Conservation (phyloP, 305 asterid genomes). For the Galium porrigens region DNA sequence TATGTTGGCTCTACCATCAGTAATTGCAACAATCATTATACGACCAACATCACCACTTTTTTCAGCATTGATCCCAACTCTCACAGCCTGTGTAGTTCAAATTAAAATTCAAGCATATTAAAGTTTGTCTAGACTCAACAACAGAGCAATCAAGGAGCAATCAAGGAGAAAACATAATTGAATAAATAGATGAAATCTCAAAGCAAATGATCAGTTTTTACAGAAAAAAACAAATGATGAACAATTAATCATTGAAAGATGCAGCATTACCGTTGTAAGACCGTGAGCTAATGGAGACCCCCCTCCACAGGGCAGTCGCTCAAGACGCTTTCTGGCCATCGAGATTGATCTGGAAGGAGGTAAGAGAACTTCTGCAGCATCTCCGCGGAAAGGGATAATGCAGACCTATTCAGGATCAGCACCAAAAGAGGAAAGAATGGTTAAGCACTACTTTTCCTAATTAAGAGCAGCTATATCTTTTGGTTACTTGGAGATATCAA, state of each 20-base stretch:
- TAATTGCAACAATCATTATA: slow-evolving; percentile 86
- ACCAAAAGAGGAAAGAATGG: neutral
- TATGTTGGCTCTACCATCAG: slow-evolving; percentile 96
- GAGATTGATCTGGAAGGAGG: slow-evolving; percentile 98
- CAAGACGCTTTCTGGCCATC: slow-evolving; percentile 97
- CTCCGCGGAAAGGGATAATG: slow-evolving; percentile 97
- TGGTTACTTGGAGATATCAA: neutral
- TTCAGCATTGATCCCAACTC: slow-evolving; percentile 96
- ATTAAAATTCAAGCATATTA: neutral
- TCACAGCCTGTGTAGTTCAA: slow-evolving; percentile 52
- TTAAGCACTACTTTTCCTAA: neutral
- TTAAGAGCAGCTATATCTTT: neutral
- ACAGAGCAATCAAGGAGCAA: neutral
- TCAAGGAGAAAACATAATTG: neutral
- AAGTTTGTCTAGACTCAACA: neutral
- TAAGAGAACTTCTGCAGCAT: slow-evolving; percentile 90
- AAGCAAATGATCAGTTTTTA: neutral
- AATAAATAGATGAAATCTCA: neutral
- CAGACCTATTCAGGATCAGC: slow-evolving; percentile 39
- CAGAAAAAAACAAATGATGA: neutral
- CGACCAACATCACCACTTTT: slow-evolving; percentile 98
- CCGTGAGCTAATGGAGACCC: slow-evolving; percentile 99
- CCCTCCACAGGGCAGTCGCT: slow-evolving; percentile 98
- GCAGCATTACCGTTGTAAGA: slow-evolving; percentile 64
- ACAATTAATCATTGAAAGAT: neutral